These are phyloP conservation scores for Juncus inflexus DNA, from an alignment of 176 grass and related monocot genomes.

Conservation along the genomic window DNA sequence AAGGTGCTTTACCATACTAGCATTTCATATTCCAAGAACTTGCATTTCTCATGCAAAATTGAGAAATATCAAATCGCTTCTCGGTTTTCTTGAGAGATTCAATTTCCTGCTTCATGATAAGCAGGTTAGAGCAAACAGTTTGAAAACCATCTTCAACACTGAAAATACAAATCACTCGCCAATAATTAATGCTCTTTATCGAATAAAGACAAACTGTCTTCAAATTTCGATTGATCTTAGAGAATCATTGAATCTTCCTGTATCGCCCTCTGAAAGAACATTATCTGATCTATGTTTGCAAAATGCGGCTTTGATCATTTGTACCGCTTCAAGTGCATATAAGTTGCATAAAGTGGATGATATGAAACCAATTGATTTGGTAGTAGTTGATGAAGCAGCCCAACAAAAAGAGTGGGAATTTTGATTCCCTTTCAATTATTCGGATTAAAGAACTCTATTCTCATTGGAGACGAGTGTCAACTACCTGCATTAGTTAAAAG, in stretches of 20 bases:
- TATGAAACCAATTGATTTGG: conserved; percentile 32
- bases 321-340: conserved; percentile 46
- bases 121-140: neutral
- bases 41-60: conserved; percentile 24
- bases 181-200: neutral
- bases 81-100: conserved; percentile 27
- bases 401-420: conserved; percentile 71
- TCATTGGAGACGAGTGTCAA: conserved; percentile 67
- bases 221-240: conserved; percentile 3
- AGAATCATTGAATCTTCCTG: conserved; percentile 32
- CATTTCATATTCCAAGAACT: conserved; percentile 31
- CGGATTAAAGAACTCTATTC: conserved; percentile 41
- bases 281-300: conserved; percentile 35
- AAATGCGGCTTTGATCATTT: conserved; percentile 45
- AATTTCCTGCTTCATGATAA: conserved; percentile 18
- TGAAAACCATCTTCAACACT: neutral
- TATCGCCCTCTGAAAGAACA: neutral
- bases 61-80: conserved; percentile 29
- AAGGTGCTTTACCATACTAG: conserved; percentile 34
- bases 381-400: conserved; percentile 67
- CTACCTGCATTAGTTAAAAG: conserved; percentile 64
- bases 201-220: conserved; percentile 12
- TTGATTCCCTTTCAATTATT: conserved; percentile 47
- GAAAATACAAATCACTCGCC: neutral
- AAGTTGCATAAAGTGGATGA: conserved; percentile 30